These are phyloP conservation scores for Acacia concinna DNA, from an alignment of 331 rosid genomes.

Conservation along the genomic window DNA sequence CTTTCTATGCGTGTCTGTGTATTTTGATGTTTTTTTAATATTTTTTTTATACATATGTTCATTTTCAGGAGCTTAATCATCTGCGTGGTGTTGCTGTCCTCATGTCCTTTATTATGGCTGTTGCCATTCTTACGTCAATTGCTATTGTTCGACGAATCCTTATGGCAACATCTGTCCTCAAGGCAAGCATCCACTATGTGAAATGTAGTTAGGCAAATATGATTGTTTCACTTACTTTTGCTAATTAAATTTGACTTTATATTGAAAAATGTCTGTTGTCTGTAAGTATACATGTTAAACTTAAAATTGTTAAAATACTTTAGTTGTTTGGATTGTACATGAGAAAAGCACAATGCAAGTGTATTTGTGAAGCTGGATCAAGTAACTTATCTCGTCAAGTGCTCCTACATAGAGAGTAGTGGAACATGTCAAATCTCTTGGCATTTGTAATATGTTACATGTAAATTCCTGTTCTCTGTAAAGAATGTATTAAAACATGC, in stretches of 20 bases:
- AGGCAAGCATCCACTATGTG: constrained; percentile 57
- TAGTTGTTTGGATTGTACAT: not conserved
- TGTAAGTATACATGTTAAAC: not conserved
- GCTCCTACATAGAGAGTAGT: not conserved
- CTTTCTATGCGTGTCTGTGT: not conserved
- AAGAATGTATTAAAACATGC: not conserved
- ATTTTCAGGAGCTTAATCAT: constrained; percentile 82
- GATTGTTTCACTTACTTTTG: constrained; percentile 14
- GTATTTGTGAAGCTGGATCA: constrained; percentile 1
- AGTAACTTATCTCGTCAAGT: not conserved
- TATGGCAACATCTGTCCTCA: constrained; percentile 98
- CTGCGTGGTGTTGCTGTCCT: constrained; percentile 74
- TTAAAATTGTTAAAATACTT: not conserved
- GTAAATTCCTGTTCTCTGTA: not conserved
- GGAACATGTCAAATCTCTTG: not conserved
- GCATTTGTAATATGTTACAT: not conserved
- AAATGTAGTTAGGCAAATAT: constrained; percentile 16
- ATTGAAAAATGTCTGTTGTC: not conserved
- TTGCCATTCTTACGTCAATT: constrained; percentile 87
- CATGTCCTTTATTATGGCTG: constrained; percentile 78
- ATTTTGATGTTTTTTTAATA: constrained; percentile 5
- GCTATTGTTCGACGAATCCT: constrained; percentile 92
- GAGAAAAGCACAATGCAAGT: not conserved
- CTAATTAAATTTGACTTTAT: not conserved
- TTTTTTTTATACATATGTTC: constrained; percentile 27